phyloP scores from a whole-genome alignment of 2,329 filamentous ascomycete genomes.

The Calonectria hawksworthii region DNA sequence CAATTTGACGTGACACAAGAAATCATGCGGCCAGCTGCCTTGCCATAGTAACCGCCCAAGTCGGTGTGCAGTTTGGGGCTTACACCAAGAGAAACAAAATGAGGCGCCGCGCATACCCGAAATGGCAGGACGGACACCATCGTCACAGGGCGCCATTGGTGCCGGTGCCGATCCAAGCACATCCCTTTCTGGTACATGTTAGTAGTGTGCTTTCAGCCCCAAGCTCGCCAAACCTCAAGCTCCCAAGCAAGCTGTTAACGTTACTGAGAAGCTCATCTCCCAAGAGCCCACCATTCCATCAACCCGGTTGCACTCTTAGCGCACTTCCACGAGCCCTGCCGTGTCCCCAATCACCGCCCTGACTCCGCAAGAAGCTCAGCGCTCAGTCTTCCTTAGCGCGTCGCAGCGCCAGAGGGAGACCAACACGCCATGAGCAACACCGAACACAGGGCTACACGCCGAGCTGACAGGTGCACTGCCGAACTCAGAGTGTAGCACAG shows the following conservation, averaged over 20 bases:
- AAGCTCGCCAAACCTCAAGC: neutral
- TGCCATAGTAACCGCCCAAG: slow-evolving; percentile 4
- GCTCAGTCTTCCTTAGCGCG: neutral
- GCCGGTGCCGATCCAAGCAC: slow-evolving; percentile 17
- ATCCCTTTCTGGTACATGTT: neutral
- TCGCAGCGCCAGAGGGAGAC: neutral
- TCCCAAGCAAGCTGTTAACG: neutral
- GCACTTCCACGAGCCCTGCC: neutral
- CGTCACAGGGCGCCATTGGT: slow-evolving; percentile 15
- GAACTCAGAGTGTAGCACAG: neutral
- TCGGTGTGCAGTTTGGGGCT: neutral
- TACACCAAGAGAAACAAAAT: slow-evolving; percentile 5
- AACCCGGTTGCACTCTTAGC: neutral
- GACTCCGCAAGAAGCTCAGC: neutral
- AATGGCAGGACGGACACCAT: slow-evolving; percentile 29
- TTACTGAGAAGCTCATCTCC: slow-evolving; percentile 6
- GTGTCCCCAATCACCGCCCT: neutral
- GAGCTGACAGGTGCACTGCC: neutral
- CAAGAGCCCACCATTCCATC: slow-evolving; percentile 8
- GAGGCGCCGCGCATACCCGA: slow-evolving; percentile 27
- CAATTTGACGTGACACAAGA: slow-evolving; percentile 8
- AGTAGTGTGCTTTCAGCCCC: slow-evolving; percentile 3
- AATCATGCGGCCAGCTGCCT: neutral
- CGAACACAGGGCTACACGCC: neutral
- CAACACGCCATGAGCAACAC: neutral